Conservation (phyloP, 2,329 filamentous ascomycete species). For the Pseudogymnoascus pannorum region DNA sequence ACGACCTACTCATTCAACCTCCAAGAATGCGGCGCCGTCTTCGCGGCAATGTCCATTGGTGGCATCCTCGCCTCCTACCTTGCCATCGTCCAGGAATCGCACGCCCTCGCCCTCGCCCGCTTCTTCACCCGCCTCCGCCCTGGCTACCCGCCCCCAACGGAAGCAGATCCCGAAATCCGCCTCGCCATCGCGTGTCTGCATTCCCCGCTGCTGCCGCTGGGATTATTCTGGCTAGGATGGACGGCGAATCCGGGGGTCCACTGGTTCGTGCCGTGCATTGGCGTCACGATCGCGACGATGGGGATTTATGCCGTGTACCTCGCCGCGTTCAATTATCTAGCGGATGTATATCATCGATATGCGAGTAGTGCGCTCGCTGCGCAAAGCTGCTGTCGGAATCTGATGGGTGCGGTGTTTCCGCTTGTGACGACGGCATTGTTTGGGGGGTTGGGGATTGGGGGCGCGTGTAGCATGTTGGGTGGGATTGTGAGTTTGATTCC, state of each 20-base stretch:
- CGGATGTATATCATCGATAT: slow-evolving; percentile 79
- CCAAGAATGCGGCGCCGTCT: slow-evolving; percentile 63
- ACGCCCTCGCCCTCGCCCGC: slow-evolving; percentile 39
- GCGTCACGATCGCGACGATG: slow-evolving; percentile 68
- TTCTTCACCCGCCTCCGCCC: slow-evolving; percentile 30
- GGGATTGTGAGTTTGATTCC: slow-evolving; percentile 41
- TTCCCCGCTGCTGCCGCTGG: slow-evolving; percentile 66
- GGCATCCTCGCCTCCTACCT: slow-evolving; percentile 58
- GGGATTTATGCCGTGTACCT: slow-evolving; percentile 84
- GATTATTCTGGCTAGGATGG: slow-evolving; percentile 77
- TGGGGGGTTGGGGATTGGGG: slow-evolving; percentile 58
- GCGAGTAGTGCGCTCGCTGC: slow-evolving; percentile 80
- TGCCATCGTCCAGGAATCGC: slow-evolving; percentile 64
- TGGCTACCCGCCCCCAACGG: slow-evolving; percentile 33
- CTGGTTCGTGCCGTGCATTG: slow-evolving; percentile 66
- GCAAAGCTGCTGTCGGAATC: slow-evolving; percentile 78
- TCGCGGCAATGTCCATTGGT: slow-evolving; percentile 64
- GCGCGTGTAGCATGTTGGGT: slow-evolving; percentile 68
- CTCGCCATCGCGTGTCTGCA: slow-evolving; percentile 80
- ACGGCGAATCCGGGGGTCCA: slow-evolving; percentile 53
- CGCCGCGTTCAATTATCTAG: slow-evolving; percentile 86
- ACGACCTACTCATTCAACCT: slow-evolving; percentile 60
- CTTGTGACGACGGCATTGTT: slow-evolving; percentile 71
- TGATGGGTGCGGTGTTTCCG: slow-evolving; percentile 75
- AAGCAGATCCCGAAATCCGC: slow-evolving; percentile 62